A percentile compares a stretch with the other conserved stretches of the same genome.
Conservation (phyloP, 345 rosid species). For the Linum trigynum region DNA sequence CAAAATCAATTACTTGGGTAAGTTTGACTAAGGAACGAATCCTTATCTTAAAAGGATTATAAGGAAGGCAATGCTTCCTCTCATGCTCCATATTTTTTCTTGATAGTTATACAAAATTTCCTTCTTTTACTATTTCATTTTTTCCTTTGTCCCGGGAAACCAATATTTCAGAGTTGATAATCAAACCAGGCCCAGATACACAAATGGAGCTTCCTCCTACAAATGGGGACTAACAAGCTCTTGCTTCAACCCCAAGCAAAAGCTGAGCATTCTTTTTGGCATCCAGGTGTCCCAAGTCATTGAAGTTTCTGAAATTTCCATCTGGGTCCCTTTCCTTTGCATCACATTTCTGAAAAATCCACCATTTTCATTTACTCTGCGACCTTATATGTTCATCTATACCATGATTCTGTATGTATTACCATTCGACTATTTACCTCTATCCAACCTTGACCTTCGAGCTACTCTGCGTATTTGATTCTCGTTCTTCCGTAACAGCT, state of each 20-base stretch:
- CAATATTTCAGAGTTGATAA: too few species aligned
- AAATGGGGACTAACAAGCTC: too few species aligned
- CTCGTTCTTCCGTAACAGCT: conserved; percentile 42
- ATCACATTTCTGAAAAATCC: conserved; percentile 23
- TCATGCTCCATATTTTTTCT: not conserved
- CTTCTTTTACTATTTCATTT: not conserved
- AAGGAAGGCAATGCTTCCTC: not conserved
- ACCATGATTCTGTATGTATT: not conserved
- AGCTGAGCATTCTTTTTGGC: too few species aligned
- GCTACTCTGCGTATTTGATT: conserved; percentile 41
- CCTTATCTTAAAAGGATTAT: too few species aligned
- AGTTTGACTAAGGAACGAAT: too few species aligned
- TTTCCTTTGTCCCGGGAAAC: too few species aligned
- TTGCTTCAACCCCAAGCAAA: too few species aligned
- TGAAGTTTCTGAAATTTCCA: not conserved
- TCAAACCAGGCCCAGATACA: too few species aligned
- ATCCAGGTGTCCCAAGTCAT: too few species aligned
- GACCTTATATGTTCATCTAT: too few species aligned
- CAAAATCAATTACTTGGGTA: too few species aligned
- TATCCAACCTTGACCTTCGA: conserved; percentile 35
- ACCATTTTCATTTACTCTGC: not conserved
- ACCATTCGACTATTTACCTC: conserved; percentile 20
- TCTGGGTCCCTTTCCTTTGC: not conserved
- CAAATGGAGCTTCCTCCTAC: too few species aligned
- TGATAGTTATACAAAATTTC: not conserved